phyloP scores from a whole-genome alignment of 441 rosid species.

The Adansonia gregorii region DNA sequence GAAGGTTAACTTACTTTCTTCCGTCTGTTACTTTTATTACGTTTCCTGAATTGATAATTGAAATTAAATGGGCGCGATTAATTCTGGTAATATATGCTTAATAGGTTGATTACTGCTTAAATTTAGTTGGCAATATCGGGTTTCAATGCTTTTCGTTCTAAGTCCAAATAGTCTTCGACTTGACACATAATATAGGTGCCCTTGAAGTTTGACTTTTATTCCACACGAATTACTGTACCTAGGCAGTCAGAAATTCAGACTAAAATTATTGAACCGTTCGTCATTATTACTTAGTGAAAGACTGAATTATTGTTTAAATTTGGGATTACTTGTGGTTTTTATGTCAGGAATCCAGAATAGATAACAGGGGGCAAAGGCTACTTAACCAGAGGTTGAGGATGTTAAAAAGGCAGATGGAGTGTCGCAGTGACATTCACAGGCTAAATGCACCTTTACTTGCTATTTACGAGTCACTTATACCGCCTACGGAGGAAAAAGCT shows the following conservation, averaged over 20 bases:
- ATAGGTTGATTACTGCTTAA: neutral
- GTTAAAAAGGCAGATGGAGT: slow-evolving; percentile 50
- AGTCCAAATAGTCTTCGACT: neutral
- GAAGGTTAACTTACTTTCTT: slow-evolving; percentile 40
- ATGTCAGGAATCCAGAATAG: slow-evolving; percentile 78
- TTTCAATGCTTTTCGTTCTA: neutral
- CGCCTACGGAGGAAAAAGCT: slow-evolving; percentile 75
- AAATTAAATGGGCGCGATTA: neutral
- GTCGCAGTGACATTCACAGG: slow-evolving; percentile 68
- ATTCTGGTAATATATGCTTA: slow-evolving; percentile 10
- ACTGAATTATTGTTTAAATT: slow-evolving; percentile 10
- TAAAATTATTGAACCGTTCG: neutral
- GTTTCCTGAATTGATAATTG: neutral
- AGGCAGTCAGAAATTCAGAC: neutral
- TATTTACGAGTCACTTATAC: slow-evolving; percentile 74
- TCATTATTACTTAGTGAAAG: neutral
- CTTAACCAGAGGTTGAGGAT: slow-evolving; percentile 75
- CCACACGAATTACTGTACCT: neutral
- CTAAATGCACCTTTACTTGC: slow-evolving; percentile 59
- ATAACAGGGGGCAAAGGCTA: slow-evolving; percentile 65
- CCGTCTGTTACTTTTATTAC: neutral
- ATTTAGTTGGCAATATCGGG: neutral
- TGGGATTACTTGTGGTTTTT: slow-evolving; percentile 31
- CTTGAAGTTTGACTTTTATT: neutral
- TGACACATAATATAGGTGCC: neutral